phyloP scores from a whole-genome alignment of 2,329 filamentous ascomycete species.

The Ciborinia camelliae region DNA sequence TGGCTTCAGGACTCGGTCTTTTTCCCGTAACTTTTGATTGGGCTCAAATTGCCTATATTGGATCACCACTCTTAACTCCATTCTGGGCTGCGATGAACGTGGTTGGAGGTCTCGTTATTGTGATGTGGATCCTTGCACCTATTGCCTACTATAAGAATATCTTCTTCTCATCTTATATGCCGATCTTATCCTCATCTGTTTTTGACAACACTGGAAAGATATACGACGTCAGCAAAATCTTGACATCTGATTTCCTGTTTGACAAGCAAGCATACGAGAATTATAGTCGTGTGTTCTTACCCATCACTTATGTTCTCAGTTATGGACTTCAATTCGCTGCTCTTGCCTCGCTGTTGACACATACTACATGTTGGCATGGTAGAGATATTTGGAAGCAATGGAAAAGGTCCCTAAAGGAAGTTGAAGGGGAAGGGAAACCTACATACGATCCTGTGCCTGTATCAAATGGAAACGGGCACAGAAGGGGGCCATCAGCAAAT shows the following conservation, averaged over 20 bases:
- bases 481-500: constrained; percentile 9
- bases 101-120: constrained; percentile 71
- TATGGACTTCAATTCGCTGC: constrained; percentile 86
- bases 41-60: constrained; percentile 82
- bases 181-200: constrained; percentile 77
- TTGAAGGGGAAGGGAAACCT: constrained; percentile 48
- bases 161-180: constrained; percentile 80
- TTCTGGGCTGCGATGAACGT: constrained; percentile 88
- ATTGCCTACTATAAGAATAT: constrained; percentile 78
- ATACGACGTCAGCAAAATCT: constrained; percentile 77
- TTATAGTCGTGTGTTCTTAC: constrained; percentile 83
- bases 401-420: constrained; percentile 65
- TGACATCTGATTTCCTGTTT: constrained; percentile 75
- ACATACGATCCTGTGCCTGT: constrained; percentile 51
- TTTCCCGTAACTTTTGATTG: constrained; percentile 89
- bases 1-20: constrained; percentile 77
- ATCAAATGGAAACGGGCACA: constrained; percentile 17
- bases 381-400: constrained; percentile 77
- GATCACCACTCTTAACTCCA: constrained; percentile 76
- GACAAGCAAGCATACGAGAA: constrained; percentile 70
- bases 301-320: constrained; percentile 82
- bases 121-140: constrained; percentile 82
- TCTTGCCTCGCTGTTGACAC: constrained; percentile 72
- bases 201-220: constrained; percentile 80
- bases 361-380: constrained; percentile 82